These are phyloP conservation scores for Salmacisia buchloeana DNA, from an alignment of 1,284 basidiomycete species.

Conservation along the genomic window DNA sequence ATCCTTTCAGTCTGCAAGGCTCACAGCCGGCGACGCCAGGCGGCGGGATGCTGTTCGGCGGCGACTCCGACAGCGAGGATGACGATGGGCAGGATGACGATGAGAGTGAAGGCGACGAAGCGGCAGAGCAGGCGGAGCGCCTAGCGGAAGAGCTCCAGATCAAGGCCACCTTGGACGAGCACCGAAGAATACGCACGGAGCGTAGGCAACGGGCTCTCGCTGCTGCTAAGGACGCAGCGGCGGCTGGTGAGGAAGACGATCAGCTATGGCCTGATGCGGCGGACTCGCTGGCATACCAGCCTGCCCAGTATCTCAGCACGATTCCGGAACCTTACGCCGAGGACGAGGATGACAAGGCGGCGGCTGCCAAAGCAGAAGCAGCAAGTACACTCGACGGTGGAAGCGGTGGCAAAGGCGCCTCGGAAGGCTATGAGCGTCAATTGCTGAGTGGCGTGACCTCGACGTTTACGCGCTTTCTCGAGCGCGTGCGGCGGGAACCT, in stretches of 20 bases:
- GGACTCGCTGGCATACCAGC: slow-evolving; percentile 22
- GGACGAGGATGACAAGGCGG: slow-evolving; percentile 5
- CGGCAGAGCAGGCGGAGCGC: slow-evolving; percentile 18
- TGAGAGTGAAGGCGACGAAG: slow-evolving; percentile 24
- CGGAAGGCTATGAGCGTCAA: slow-evolving; percentile 45
- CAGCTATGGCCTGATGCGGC: slow-evolving; percentile 28
- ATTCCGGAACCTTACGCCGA: slow-evolving; percentile 35
- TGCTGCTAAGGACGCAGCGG: not conserved
- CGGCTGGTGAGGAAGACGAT: slow-evolving; percentile 11
- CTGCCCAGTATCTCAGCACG: slow-evolving; percentile 41
- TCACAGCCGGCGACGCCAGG: not conserved
- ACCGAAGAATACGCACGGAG: slow-evolving; percentile 1
- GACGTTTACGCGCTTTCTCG: slow-evolving; percentile 44
- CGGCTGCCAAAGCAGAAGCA: slow-evolving; percentile 5
- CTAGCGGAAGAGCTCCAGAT: slow-evolving; percentile 45
- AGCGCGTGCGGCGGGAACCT: slow-evolving; percentile 33
- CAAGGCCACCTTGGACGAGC: slow-evolving; percentile 36
- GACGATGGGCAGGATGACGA: slow-evolving; percentile 12
- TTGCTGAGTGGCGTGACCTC: slow-evolving; percentile 38
- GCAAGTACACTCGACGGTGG: slow-evolving; percentile 14
- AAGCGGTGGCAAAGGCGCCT: slow-evolving; percentile 18
- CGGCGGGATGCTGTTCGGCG: slow-evolving; percentile 34
- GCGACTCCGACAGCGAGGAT: slow-evolving; percentile 9
- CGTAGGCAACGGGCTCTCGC: not conserved
- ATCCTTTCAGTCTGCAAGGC: slow-evolving; percentile 13